phyloP scores from a whole-genome alignment of 108 stramenopile genomes.

The Fistulifera pelliculosa region DNA sequence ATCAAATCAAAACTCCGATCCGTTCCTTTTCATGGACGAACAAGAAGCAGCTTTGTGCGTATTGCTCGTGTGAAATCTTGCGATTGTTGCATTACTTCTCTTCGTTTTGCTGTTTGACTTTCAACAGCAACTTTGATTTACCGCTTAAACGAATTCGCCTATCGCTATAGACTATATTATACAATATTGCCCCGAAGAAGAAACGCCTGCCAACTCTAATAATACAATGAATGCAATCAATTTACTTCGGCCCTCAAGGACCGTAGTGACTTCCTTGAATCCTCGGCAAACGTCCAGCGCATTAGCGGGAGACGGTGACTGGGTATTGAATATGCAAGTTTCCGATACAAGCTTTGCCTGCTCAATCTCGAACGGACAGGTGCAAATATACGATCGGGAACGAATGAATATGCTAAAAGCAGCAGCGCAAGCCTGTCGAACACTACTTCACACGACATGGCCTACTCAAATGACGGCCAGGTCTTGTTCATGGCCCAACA shows the following conservation, averaged over 20 bases:
- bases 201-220: no score
- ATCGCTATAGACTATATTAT: no score
- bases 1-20: no score
- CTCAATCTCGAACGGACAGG: conserved; percentile 41
- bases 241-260: conserved; percentile 15
- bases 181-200: no score
- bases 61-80: no score
- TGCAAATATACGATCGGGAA: conserved; percentile 40
- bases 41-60: no score
- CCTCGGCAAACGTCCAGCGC: conserved; percentile 13
- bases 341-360: conserved; percentile 21
- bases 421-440: conserved; percentile 6
- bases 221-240: no score
- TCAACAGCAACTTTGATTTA: no score
- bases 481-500: conserved; percentile 38
- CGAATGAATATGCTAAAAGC: conserved; percentile 14
- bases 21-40: no score
- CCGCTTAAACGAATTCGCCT: no score
- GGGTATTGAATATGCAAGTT: conserved; percentile 31
- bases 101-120: no score
- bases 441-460: conserved; percentile 18
- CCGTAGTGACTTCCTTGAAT: conserved; percentile 38
- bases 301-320: conserved; percentile 42
- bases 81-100: no score
- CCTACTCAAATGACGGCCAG: conserved; percentile 10